Evolutionary conservation across 805 yeast genomes (phyloP), one percentile per base, ranked within the genome.

Genomic region (Candida alai): DNA sequence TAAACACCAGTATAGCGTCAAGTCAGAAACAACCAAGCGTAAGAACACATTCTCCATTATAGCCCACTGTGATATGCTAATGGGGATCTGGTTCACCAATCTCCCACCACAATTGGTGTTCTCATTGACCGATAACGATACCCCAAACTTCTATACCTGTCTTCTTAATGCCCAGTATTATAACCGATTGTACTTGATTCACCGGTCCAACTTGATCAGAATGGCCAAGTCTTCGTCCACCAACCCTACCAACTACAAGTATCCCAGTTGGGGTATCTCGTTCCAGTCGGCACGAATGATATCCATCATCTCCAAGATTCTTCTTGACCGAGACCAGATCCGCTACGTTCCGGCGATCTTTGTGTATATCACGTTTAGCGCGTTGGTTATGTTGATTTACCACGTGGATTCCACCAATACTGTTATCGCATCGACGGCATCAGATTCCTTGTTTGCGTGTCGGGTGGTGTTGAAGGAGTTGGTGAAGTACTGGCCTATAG

Each of bases 201-300:
- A 84, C 49, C 68, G 88, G 36, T 76, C 86, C 5, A 80, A 81
- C 47, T 74, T 81, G 48, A 58, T 73, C 22, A 61, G 73, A 38
- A 68, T 66, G 72, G 72, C 72, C 13, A 48, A 59, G 36, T 57
- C 66, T 16, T 55, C 59, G 8, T 57, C 68, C 2, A 56, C 67
- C 2, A 56, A 57, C 35, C 68, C 70, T 11, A 60, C 55, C 42
- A 68, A 64, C 49, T 68, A 58, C 58, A 66, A 52, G 44, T 78
- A 77, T 51, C 85, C 86, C 5, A 74, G 83, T n/a, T 78, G 85
- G 81, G 85, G 88, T 7, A 80, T 83, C 37, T 83, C 87, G 2
- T 83, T 82, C 65, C 86, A 81, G 54, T 84, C 89, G 1, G 87
- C 93, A 1, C 75, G 84, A 47, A 78, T 81, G 76, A 77, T 84